Base-by-base conservation (phyloP, 2,329 filamentous ascomycete species). In the Cryphonectria naterciae region DNA sequence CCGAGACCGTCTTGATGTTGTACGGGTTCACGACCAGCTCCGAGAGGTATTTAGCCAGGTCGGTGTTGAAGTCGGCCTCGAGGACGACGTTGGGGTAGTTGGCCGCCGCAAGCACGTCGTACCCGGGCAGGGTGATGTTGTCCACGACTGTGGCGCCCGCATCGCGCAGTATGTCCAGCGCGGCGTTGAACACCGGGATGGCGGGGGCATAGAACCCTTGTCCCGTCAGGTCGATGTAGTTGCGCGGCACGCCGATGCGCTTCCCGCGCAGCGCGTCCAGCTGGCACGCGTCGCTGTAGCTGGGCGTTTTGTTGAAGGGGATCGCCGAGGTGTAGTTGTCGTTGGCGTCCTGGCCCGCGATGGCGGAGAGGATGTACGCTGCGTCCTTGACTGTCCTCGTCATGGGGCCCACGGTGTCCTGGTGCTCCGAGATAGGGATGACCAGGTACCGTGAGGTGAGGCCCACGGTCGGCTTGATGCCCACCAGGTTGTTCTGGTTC, bases 311-410 rank as follows among this genome's bases (percentile, higher is more conserved):
- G 11, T 82, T 81, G 72, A 82, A 86, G 0, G 91, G 91, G 39
- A 89, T 90, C 0, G 85, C 85, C 0, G 81, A 78, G 0, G 91
- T 93, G 76, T 91, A 90, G 75, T 91, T 90, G 77, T 93, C 91
- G 0, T 76, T n/a, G 74, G 92, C 89, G 1, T 81, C 64, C n/a
- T 17, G 64, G 28, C 64, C 64, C 5, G 88, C 87, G 52, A 94
- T 92, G 4, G 86, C 87, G 69, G 89, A 84, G 1, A 93, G 83
- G 2, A 87, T 81, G 73, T 89, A 86, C 0, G 87, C 87, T 0
- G 91, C 90, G 75, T 94, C 92, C 19, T 85, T 85, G 2, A 68
- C 68, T 3, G 46, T 67, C 19, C 67, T 35, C 3, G 68, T 41
- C 35, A 72, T 39, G 46, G 86, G 83, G 0, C 91, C 91, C 0